Percentiles rank a stretch among this genome's conserved stretches.
Evolutionary conservation across 2,329 filamentous ascomycete species (phyloP).

Genomic region (Fusarium nanum): DNA sequence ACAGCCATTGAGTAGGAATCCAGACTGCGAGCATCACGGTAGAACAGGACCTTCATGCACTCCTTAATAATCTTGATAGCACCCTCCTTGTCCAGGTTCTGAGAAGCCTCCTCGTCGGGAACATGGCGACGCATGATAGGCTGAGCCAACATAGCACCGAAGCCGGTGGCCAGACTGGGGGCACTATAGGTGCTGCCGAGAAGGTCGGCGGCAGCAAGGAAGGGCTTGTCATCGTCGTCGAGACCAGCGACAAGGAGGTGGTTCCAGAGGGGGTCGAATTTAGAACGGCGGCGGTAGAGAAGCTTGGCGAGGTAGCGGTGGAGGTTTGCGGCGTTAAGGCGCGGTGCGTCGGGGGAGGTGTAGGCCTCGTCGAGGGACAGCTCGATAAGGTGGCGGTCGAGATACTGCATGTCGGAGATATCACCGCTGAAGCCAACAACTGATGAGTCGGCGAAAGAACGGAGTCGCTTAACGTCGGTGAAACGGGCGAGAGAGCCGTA

Average conservation of each 20-base stretch:
- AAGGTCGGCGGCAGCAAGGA: conserved; percentile 91
- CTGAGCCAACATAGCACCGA: conserved; percentile 91
- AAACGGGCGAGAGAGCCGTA: conserved; percentile 98
- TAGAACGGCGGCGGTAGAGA: conserved; percentile 92
- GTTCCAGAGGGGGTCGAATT: conserved; percentile 99
- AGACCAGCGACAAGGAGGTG: conserved; percentile 90
- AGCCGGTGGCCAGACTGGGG: conserved; percentile 91
- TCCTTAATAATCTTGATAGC: conserved; percentile 86
- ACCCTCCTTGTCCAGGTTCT: conserved; percentile 78
- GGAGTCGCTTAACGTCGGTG: conserved; percentile 95
- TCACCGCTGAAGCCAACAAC: conserved; percentile 96
- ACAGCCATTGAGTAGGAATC: conserved; percentile 93
- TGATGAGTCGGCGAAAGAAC: conserved; percentile 83
- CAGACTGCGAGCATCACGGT: conserved; percentile 92
- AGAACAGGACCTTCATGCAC: conserved; percentile 98
- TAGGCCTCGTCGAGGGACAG: conserved; percentile 93
- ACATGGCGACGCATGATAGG: conserved; percentile 88
- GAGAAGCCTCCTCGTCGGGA: conserved; percentile 83
- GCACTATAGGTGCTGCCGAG: conserved; percentile 91
- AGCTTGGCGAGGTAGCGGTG: conserved; percentile 97
- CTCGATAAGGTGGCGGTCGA: conserved; percentile 88
- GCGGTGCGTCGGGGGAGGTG: conserved; percentile 56
- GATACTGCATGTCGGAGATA: conserved; percentile 98
- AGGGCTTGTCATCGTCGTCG: conserved; percentile 82
- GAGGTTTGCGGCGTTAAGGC: conserved; percentile 90